Percentiles rank a stretch among this genome's conserved stretches.
These are phyloP conservation scores for Vachellia pachyceras DNA, from an alignment of 306 rosid genomes.

Conservation along the genomic window DNA sequence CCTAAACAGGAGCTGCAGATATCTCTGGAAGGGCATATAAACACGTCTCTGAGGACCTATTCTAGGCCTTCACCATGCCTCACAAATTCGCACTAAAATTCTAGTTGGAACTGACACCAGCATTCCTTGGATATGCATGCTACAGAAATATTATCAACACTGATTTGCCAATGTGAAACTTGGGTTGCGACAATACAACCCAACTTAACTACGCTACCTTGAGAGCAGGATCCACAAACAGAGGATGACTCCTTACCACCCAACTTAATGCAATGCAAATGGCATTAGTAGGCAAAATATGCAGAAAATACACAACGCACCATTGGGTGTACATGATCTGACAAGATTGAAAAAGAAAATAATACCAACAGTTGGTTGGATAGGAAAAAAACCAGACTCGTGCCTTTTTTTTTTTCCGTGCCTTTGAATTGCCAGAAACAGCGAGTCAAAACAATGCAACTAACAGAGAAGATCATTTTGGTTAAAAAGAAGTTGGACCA, in stretches of 20 bases:
- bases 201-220: conserved; percentile 27
- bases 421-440: too few relatives aligned
- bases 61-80: conserved; percentile 26
- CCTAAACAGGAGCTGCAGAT: conserved; percentile 10
- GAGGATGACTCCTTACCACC: conserved; percentile 1
- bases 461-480: too few relatives aligned
- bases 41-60: conserved; percentile 16
- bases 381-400: too few relatives aligned
- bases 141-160: neutral
- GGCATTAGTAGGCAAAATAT: neutral
- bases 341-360: too few relatives aligned
- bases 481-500: too few relatives aligned
- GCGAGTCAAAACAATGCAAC: too few relatives aligned
- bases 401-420: too few relatives aligned
- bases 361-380: too few relatives aligned
- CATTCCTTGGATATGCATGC: conserved; percentile 7
- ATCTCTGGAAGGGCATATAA: conserved; percentile 5
- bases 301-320: neutral
- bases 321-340: too few relatives aligned
- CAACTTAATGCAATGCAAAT: neutral
- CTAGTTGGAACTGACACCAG: neutral
- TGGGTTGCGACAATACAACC: conserved; percentile 21
- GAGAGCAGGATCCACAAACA: conserved; percentile 22
- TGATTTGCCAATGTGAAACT: neutral
- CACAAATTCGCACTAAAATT: conserved; percentile 13